Conservation (phyloP, 192 early-diverging fungal genomes). For the Backusella tarrabulga region DNA sequence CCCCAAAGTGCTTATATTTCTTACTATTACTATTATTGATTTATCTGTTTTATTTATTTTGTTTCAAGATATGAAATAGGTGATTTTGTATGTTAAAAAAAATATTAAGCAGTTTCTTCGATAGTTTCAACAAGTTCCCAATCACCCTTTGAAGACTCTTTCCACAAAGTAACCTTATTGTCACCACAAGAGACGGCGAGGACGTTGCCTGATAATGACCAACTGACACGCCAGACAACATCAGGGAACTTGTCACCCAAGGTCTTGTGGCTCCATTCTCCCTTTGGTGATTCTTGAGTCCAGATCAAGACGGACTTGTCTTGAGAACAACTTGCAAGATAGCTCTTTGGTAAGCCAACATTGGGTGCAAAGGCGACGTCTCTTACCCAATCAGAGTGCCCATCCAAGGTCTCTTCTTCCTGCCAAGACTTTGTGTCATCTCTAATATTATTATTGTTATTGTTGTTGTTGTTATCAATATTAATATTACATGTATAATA, state of each 20-base stretch:
- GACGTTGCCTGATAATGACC: conserved; percentile 93
- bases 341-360: conserved; percentile 85
- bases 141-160: conserved; percentile 89
- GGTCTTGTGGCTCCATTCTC: conserved; percentile 73
- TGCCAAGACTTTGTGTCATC: conserved; percentile 82
- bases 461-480: too few relatives aligned
- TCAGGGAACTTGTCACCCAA: conserved; percentile 86
- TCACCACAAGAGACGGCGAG: conserved; percentile 96
- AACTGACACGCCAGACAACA: conserved; percentile 98
- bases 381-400: conserved; percentile 97
- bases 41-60: background rate
- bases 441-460: conserved; percentile 21
- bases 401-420: conserved; percentile 78
- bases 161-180: conserved; percentile 97
- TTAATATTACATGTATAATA: background rate
- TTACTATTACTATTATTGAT: background rate
- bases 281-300: conserved; percentile 74
- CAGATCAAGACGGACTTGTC: conserved; percentile 96
- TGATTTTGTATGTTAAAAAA: background rate
- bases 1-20: too few relatives aligned
- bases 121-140: conserved; percentile 87
- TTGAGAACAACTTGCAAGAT: conserved; percentile 94
- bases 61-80: background rate
- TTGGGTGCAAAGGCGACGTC: conserved; percentile 97
- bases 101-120: conserved; percentile 41